These are phyloP conservation scores for Zymoseptoria passerinii DNA, from an alignment of 2,329 filamentous ascomycete genomes.

Conservation along the genomic window DNA sequence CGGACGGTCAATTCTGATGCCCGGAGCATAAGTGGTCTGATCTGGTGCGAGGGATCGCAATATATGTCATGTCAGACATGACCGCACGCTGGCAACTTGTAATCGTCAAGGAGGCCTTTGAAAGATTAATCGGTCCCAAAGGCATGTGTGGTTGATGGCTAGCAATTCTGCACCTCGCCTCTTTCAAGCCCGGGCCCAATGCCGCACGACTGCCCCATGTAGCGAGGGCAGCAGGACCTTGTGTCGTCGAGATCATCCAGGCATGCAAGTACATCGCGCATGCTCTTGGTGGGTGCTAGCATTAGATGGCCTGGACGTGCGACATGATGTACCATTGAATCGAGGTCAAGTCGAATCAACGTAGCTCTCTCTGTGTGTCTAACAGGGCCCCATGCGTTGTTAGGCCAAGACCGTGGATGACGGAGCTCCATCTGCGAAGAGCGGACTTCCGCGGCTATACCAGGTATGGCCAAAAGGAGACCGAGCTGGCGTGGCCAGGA, in stretches of 20 bases:
- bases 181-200: constrained; percentile 9
- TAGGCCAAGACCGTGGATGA: not conserved
- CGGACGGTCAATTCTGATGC: constrained; percentile 5
- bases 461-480: not conserved
- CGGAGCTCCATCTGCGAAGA: not conserved
- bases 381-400: constrained; percentile 21
- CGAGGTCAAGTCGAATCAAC: constrained; percentile 5
- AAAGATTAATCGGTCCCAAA: constrained; percentile 25
- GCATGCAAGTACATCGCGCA: constrained; percentile 72
- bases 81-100: constrained; percentile 31
- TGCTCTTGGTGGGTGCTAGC: constrained; percentile 51
- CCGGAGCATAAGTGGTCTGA: constrained; percentile 11
- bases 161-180: constrained; percentile 24
- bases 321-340: constrained; percentile 59
- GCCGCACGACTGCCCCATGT: constrained; percentile 23
- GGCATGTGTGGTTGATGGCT: constrained; percentile 23
- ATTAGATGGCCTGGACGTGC: constrained; percentile 53
- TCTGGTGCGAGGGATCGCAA: constrained; percentile 8
- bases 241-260: constrained; percentile 58
- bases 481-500: not conserved
- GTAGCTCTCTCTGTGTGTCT: constrained; percentile 5
- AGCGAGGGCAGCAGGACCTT: constrained; percentile 23
- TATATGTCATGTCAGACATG: constrained; percentile 31
- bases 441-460: not conserved
- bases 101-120: constrained; percentile 15